Percentiles rank a stretch among this genome's conserved stretches.
Conservation (phyloP, 345 rosid species). For the Physaria fendleri region DNA sequence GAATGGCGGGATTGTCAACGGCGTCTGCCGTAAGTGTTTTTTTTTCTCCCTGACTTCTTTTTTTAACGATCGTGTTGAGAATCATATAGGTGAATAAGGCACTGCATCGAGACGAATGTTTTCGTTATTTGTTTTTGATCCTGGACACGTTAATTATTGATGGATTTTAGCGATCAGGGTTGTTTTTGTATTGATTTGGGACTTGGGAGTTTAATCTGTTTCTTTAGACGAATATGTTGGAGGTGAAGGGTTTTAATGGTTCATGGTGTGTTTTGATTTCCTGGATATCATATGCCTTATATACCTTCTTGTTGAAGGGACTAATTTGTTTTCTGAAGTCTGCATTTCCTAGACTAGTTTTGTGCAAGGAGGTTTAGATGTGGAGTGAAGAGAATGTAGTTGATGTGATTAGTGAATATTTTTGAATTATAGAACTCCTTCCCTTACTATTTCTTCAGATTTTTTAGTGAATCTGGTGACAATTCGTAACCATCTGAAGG, state of each 20-base stretch:
- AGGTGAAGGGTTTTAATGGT: neutral
- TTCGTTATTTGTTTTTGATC: constrained; percentile 5
- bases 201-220: constrained; percentile 9
- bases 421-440: neutral
- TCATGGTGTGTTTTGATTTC: neutral
- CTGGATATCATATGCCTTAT: neutral
- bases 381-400: neutral
- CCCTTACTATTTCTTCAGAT: neutral
- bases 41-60: neutral
- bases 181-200: neutral
- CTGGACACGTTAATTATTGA: neutral
- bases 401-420: neutral
- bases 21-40: constrained; percentile 86
- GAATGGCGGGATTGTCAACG: constrained; percentile 86
- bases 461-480: neutral
- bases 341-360: neutral
- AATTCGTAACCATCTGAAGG: neutral
- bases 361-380: neutral
- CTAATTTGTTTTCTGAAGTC: neutral
- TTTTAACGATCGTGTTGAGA: constrained; percentile 12
- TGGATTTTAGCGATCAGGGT: neutral
- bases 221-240: constrained; percentile 3
- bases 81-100: neutral
- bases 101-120: neutral
- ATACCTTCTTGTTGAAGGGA: neutral